These are phyloP conservation scores for Umbilicus rupestris DNA, from an alignment of 164 flowering plant species.

Conservation along the genomic window DNA sequence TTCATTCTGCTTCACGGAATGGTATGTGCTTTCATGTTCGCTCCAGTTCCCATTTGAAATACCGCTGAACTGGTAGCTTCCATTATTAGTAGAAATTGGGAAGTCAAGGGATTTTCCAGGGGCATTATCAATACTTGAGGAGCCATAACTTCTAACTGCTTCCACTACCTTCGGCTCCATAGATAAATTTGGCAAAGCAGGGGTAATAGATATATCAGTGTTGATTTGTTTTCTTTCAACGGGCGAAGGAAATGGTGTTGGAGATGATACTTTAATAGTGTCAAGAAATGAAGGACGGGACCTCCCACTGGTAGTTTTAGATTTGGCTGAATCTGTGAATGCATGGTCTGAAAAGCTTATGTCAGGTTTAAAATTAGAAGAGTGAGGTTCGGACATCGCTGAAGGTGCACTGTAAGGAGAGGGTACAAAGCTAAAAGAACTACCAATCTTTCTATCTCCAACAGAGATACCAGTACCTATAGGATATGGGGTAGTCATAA, in stretches of 20 bases:
- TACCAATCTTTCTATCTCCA: slow-evolving; percentile 3
- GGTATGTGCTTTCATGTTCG: slow-evolving; percentile 29
- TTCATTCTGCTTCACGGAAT: slow-evolving; percentile 51
- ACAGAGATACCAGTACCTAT: slow-evolving; percentile 2
- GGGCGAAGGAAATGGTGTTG: slow-evolving; percentile 29
- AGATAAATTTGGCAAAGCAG: not conserved
- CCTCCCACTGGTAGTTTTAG: slow-evolving; percentile 32
- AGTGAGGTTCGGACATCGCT: slow-evolving; percentile 22
- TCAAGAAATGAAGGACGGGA: slow-evolving; percentile 84
- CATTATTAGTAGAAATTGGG: slow-evolving; percentile 21
- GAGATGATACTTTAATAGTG: slow-evolving; percentile 40
- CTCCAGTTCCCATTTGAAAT: slow-evolving; percentile 19
- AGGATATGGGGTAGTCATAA: slow-evolving; percentile 17
- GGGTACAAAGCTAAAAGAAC: slow-evolving; percentile 16
- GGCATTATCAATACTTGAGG: slow-evolving; percentile 11
- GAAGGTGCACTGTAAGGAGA: slow-evolving; percentile 18
- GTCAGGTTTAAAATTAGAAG: slow-evolving; percentile 23
- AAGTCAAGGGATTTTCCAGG: slow-evolving; percentile 13
- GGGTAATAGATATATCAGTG: slow-evolving; percentile 16
- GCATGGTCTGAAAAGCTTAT: slow-evolving; percentile 21
- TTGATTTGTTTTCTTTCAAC: slow-evolving; percentile 22
- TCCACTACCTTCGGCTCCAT: slow-evolving; percentile 15
- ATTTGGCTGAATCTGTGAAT: slow-evolving; percentile 20
- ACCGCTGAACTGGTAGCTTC: slow-evolving; percentile 15
- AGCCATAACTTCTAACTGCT: slow-evolving; percentile 13